These are phyloP conservation scores for Verticillium longisporum DNA, from an alignment of 2,329 filamentous ascomycete genomes.

Conservation along the genomic window DNA sequence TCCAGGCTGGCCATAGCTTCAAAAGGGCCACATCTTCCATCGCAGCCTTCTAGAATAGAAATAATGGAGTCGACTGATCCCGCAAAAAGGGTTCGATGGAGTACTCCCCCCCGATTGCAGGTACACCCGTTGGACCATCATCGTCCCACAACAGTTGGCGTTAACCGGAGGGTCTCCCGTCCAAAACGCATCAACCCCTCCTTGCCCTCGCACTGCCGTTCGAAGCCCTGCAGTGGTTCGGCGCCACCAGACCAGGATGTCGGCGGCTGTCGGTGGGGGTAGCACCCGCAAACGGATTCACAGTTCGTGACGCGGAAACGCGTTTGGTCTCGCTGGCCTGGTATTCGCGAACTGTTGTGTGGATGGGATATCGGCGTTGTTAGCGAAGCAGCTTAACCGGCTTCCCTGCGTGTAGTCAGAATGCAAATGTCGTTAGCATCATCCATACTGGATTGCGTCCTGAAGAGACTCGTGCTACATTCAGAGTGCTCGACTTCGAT, in stretches of 20 bases:
- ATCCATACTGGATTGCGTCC: no score
- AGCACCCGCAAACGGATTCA: background rate
- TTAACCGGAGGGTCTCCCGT: background rate
- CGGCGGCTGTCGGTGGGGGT: background rate
- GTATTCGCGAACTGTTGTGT: no score
- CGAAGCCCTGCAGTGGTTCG: constrained; percentile 1
- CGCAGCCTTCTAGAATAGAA: constrained; percentile 11
- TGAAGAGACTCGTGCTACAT: no score
- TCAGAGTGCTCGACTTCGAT: no score
- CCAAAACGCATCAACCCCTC: background rate
- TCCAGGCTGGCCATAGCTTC: constrained; percentile 11
- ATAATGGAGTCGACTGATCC: constrained; percentile 12
- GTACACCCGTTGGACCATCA: constrained; percentile 3
- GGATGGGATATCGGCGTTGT: no score
- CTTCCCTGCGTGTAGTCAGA: no score
- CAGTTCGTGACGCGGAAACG: background rate
- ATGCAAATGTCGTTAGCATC: no score
- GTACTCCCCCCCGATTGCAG: constrained; percentile 5
- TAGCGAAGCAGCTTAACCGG: no score
- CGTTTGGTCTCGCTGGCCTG: no score
- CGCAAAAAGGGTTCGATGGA: constrained; percentile 13
- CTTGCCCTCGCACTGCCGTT: background rate
- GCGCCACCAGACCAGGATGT: background rate
- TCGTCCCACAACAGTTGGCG: constrained; percentile 9
- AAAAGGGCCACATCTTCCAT: constrained; percentile 1